Percentiles rank a stretch among this genome's conserved stretches.
Evolutionary conservation across 257 asterid species (phyloP).

Genomic region (Anisodus tanguticus): DNA sequence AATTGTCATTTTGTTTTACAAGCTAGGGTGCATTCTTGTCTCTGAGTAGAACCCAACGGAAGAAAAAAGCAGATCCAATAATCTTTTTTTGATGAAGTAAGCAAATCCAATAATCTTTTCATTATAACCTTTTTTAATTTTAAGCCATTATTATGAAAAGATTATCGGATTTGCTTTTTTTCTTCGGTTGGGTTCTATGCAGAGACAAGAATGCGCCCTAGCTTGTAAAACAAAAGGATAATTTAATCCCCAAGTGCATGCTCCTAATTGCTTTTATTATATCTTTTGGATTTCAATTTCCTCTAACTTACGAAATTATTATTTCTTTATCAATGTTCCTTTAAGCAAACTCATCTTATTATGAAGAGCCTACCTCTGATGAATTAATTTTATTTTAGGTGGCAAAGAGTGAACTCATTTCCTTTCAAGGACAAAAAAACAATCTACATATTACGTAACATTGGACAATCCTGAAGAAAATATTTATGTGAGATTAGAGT

Average conservation of each 20-base stretch:
- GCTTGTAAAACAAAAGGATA: constrained; percentile 21
- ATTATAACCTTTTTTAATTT: background rate
- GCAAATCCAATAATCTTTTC: background rate
- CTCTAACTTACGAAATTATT: background rate
- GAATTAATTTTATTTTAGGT: background rate
- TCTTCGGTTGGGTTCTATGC: background rate
- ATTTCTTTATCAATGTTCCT: background rate
- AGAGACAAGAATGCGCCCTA: background rate
- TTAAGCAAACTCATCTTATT: background rate
- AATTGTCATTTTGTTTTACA: background rate
- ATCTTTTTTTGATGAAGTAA: too few relatives aligned
- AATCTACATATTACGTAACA: background rate
- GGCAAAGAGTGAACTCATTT: background rate
- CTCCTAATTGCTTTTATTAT: background rate
- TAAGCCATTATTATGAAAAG: background rate
- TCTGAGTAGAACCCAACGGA: background rate
- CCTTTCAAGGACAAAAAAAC: background rate
- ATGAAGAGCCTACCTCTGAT: background rate
- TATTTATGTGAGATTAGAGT: background rate
- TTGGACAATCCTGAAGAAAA: background rate
- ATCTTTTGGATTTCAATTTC: background rate
- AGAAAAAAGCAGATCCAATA: background rate
- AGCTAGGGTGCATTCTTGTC: background rate
- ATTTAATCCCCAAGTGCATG: background rate
- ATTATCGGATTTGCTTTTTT: background rate